phyloP scores from a whole-genome alignment of 176 grass and related monocot species.

The Carex littledalei region DNA sequence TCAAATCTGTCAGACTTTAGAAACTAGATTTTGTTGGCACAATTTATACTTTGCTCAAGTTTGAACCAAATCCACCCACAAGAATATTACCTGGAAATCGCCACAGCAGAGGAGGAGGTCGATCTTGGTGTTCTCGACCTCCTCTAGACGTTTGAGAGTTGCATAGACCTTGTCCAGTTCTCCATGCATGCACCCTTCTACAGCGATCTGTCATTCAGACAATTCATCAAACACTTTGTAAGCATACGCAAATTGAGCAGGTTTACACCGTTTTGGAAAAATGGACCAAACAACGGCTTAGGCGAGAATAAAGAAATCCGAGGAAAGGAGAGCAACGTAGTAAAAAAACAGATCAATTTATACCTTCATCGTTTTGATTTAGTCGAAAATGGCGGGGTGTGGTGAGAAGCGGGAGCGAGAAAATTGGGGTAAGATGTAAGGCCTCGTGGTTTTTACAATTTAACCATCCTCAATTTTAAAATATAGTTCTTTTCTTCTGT shows the following conservation, averaged over 20 bases:
- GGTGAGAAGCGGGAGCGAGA: neutral
- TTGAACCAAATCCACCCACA: neutral
- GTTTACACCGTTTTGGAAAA: neutral
- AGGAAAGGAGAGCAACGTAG: neutral
- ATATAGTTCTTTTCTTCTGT: neutral
- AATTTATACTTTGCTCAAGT: neutral
- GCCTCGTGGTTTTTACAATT: neutral
- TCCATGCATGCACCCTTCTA: constrained; percentile 89
- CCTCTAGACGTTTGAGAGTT: constrained; percentile 49
- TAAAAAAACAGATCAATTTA: neutral
- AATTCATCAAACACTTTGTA: constrained; percentile 40
- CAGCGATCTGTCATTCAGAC: constrained; percentile 53
- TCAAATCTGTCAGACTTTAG: neutral
- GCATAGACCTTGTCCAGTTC: constrained; percentile 79
- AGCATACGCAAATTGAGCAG: neutral
- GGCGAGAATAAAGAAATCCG: neutral
- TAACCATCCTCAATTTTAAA: neutral
- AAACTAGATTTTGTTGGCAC: neutral
- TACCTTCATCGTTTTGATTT: constrained; percentile 10
- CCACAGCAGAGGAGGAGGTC: constrained; percentile 87
- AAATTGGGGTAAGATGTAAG: neutral
- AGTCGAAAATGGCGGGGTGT: neutral
- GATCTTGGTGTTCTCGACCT: constrained; percentile 64
- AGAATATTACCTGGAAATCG: constrained; percentile 66
- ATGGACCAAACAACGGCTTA: neutral